Conservation (phyloP, 2,329 filamentous ascomycete genomes). For the Cytospora schulzeri region DNA sequence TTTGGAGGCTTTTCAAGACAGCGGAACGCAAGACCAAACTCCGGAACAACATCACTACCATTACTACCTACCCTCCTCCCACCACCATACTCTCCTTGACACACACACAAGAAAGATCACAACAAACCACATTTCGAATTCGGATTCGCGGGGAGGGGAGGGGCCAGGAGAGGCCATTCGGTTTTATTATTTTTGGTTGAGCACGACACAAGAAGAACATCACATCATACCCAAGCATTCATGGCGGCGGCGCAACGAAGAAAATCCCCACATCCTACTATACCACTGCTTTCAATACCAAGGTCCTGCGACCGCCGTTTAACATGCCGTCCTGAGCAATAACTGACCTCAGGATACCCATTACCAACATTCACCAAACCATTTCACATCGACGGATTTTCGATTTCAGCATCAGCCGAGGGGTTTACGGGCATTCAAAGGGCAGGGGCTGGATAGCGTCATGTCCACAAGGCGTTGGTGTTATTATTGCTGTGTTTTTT, state of each 20-base stretch:
- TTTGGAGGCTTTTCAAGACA: constrained; percentile 9
- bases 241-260: constrained; percentile 25
- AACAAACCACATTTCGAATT: constrained; percentile 1
- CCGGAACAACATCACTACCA: not conserved
- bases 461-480: constrained; percentile 23
- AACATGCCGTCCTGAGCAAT: constrained; percentile 20
- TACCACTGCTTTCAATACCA: constrained; percentile 24
- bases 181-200: constrained; percentile 5
- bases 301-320: constrained; percentile 19
- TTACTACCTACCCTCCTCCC: constrained; percentile 7
- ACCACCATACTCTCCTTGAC: constrained; percentile 5
- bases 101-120: not conserved
- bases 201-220: constrained; percentile 14
- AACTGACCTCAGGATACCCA: constrained; percentile 21
- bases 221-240: constrained; percentile 19
- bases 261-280: constrained; percentile 20
- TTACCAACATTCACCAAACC: constrained; percentile 6
- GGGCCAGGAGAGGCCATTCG: constrained; percentile 5
- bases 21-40: not conserved
- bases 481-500: no score
- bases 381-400: constrained; percentile 9
- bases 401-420: constrained; percentile 23
- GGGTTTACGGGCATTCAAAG: constrained; percentile 25
- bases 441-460: constrained; percentile 23
- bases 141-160: not conserved